These are phyloP conservation scores for Cucurbita maxima DNA, from an alignment of 306 rosid species.

Conservation along the genomic window DNA sequence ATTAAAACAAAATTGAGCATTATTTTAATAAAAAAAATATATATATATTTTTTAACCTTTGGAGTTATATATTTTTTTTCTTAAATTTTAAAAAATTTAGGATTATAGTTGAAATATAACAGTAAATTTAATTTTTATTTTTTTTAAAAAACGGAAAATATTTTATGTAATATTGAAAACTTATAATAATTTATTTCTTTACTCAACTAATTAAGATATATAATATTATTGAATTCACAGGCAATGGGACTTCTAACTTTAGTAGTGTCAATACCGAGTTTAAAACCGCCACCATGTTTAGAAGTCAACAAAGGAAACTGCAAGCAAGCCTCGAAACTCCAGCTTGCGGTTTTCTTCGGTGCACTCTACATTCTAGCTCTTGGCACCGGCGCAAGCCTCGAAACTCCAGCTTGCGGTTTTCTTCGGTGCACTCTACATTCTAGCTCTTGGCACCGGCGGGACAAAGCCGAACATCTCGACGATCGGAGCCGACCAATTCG, in stretches of 20 bases:
- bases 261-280: slow-evolving; percentile 48
- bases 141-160: no score
- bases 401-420: not conserved
- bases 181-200: no score
- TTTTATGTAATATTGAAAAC: no score
- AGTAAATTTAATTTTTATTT: no score
- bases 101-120: no score
- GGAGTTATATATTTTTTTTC: no score
- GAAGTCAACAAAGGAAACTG: slow-evolving; percentile 36
- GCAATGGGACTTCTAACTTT: slow-evolving; percentile 62
- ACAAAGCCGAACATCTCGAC: not conserved
- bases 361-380: not conserved
- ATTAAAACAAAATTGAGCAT: no score
- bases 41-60: no score
- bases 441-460: not conserved
- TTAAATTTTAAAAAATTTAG: no score
- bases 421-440: not conserved
- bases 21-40: no score
- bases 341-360: slow-evolving; percentile 47
- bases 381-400: slow-evolving; percentile 46
- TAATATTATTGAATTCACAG: slow-evolving; percentile 13
- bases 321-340: slow-evolving; percentile 56
- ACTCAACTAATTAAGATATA: no score
- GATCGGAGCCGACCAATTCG: not conserved
- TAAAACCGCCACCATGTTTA: slow-evolving; percentile 46